phyloP scores from a whole-genome alignment of 23 red algal species.

The Porphyridium purpureum region DNA sequence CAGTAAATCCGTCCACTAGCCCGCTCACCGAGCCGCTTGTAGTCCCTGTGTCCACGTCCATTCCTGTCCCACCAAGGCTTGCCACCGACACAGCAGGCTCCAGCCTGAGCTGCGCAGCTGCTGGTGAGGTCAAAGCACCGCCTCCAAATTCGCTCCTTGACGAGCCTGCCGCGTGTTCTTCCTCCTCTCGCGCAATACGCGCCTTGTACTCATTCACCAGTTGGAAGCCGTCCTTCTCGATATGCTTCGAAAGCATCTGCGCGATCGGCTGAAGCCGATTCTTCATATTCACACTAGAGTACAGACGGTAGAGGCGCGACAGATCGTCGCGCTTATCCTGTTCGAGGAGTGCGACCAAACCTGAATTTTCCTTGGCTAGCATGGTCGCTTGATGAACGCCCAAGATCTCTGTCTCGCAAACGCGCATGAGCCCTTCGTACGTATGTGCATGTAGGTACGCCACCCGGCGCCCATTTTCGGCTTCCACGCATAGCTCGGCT shows the following conservation, averaged over 20 bases:
- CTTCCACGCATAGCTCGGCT: slow-evolving; percentile 44
- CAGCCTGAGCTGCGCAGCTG: too few relatives aligned
- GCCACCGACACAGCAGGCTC: too few relatives aligned
- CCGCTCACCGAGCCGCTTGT: too few relatives aligned
- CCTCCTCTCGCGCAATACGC: slow-evolving; percentile 7
- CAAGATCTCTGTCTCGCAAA: slow-evolving; percentile 64
- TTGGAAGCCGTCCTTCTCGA: slow-evolving; percentile 73
- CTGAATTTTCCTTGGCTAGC: slow-evolving; percentile 69
- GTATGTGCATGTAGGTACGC: slow-evolving; percentile 57
- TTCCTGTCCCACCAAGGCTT: neutral
- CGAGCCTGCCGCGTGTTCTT: neutral
- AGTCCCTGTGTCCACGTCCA: too few relatives aligned
- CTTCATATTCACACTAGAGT: slow-evolving; percentile 19
- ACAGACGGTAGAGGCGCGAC: slow-evolving; percentile 54
- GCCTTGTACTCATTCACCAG: slow-evolving; percentile 49
- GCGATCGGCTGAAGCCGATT: slow-evolving; percentile 47
- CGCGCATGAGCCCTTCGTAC: slow-evolving; percentile 40
- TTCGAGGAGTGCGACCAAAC: slow-evolving; percentile 66
- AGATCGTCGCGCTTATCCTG: slow-evolving; percentile 74
- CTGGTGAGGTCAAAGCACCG: too few relatives aligned
- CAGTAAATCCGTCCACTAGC: too few relatives aligned
- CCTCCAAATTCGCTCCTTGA: too few relatives aligned
- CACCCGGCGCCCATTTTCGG: slow-evolving; percentile 40
- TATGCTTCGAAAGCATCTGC: slow-evolving; percentile 43
- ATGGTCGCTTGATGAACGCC: slow-evolving; percentile 61